Evolutionary conservation across 2,329 filamentous ascomycete species (phyloP), one percentile per base, ranked within the genome.

Genomic region (Pleurostoma richardsiae): DNA sequence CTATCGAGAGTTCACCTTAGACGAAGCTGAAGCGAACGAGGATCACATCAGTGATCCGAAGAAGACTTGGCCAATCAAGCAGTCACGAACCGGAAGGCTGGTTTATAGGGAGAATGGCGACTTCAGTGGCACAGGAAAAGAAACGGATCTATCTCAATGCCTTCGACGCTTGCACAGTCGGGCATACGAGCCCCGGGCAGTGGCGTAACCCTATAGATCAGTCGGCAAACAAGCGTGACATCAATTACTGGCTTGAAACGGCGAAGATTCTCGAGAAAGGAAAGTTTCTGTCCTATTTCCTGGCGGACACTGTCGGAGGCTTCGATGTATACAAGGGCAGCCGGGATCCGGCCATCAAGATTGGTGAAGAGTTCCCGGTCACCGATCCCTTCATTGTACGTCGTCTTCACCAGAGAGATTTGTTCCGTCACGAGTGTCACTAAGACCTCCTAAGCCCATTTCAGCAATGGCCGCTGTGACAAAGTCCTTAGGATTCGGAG

Each of bases 351-450:
- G 80, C 82, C 0, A 76, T 84, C 28, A 66, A 72, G 5, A 80
- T 81, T 0, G 84, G 82, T 0, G 79, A 83, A 0, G 83, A 88
- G 62, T 88, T 82, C 78, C 85, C 84, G 0, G 80, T 86, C 19
- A 86, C 86, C 29, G 84, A 88, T 58, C 85, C 84, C 0, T 58
- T 88, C 3, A 74, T 77, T 2, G 74, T 83, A 1, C 71, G 33
- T 36, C 33, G 8, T 8, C 8, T 8, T 8, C 33, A n/a, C 33
- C 33, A 8, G 33, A 36, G 8, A 36, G 33, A n/a, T 36, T 36
- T n/a, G n/a, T 36, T n/a, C 8, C 8, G n/a, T 36, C 33, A 36
- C 33, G 19, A 19, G 19, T 19, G 19, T 19, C n/a, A 36, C 33
- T 36, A 36, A 36, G n/a, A 36, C 8, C n/a, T 8, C n/a, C 33